Conservation (phyloP, 345 rosid genomes). For the Citrus sinensis region DVS_A1.0 CM039168.1:5687001-5687500, state of each 20-base stretch:
- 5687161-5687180: background rate
- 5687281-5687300: background rate
- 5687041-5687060: background rate
- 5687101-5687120: background rate
- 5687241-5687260: background rate
- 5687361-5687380: constrained; percentile 11
- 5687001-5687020: background rate
- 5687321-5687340: background rate
- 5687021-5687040: background rate
- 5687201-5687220: background rate
- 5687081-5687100: background rate
- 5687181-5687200: background rate
- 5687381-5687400: constrained; percentile 38
- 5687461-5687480: constrained; percentile 12
- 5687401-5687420: constrained; percentile 91
- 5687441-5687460: constrained; percentile 58
- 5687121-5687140: background rate
- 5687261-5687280: background rate
- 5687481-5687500: background rate
- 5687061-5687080: background rate
- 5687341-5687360: constrained; percentile 1
- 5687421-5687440: constrained; percentile 90
- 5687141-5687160: background rate
- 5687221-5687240: background rate
- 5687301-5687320: background rate